These are phyloP conservation scores for Simplicillium aogashimaense DNA, from an alignment of 2,329 filamentous ascomycete species.

Conservation along the genomic window DNA sequence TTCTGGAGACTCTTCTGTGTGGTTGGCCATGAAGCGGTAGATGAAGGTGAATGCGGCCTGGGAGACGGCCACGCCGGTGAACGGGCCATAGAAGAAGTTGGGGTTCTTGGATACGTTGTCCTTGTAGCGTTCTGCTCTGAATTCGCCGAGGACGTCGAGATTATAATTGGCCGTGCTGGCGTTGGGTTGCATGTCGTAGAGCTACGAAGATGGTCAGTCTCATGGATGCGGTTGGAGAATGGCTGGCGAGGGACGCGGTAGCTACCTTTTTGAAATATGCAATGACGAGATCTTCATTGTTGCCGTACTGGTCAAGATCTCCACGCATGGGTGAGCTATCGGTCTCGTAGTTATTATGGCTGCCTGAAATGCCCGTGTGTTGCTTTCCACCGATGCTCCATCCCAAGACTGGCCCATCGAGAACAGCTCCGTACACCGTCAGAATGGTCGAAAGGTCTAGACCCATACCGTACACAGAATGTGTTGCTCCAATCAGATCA, in stretches of 20 bases:
- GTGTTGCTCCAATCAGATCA: not conserved
- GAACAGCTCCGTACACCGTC: not conserved
- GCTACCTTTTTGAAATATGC: no score
- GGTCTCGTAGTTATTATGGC: no score
- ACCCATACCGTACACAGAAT: not conserved
- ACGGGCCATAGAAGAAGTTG: slow-evolving; percentile 41
- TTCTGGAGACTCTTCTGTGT: slow-evolving; percentile 27
- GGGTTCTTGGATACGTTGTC: slow-evolving; percentile 31
- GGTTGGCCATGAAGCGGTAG: slow-evolving; percentile 19
- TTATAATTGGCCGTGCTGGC: no score
- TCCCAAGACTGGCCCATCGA: not conserved
- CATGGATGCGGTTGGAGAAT: no score
- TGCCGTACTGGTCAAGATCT: no score
- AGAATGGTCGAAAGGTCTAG: not conserved
- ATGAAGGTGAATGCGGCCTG: slow-evolving; percentile 37
- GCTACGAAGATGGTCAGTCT: no score
- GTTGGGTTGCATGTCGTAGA: no score
- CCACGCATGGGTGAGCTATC: no score
- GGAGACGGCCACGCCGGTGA: slow-evolving; percentile 33
- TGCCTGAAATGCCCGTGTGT: no score
- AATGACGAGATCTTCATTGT: no score
- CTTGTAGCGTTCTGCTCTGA: not conserved
- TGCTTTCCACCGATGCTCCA: not conserved
- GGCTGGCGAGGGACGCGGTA: no score
- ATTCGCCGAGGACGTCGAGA: not conserved